Base-by-base conservation (phyloP, 2,329 filamentous ascomycete species). In the Tolypocladium pustulatum region DNA sequence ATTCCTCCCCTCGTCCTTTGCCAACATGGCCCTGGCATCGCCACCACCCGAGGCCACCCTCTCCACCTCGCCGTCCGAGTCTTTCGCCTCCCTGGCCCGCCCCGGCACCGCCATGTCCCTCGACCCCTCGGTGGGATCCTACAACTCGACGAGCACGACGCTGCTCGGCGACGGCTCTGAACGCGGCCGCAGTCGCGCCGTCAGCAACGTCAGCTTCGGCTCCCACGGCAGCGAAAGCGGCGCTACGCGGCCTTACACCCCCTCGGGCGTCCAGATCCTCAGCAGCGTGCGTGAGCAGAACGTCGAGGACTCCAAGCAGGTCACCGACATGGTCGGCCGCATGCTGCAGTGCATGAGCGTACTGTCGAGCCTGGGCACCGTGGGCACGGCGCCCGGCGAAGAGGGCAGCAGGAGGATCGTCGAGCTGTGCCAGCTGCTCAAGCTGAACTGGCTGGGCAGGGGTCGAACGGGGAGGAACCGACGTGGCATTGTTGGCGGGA, bases 281-380 rank as follows among this genome's bases (percentile, higher is more conserved):
- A 72, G 71, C 57, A 77, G 75, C 61, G 69, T 80, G 55, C 78
- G 79, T 58, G 80, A 85, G 67, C 81, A 84, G 66, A 84, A 84
- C 67, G 75, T 84, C 17, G 83, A 87, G 69, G 83, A 88, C 67
- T 87, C 85, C 55, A 83, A 90, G 69, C 85, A 94, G 68, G 85
- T 97, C 57, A 96, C 94, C 0, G 92, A 97, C 65, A 96, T 93
- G 65, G 92, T 97, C 0, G 94, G 91, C 0, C 81, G 93, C 56
- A 96, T 99, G 90, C 78, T 99, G 62, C 94, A 99, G 76, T 99
- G 94, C 72, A 88, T 97, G 73, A 93, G 88, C 70, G 91, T 99
- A 9, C 78, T 99, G 27, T 89, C 90, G 3, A 87, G 86, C 61
- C 83, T 96, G 15, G 87, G 78, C 53, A 84, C 80, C 0, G 83